A percentile compares a stretch with the other conserved stretches of the same genome.
These are phyloP conservation scores for Fusarium staphyleae DNA, from an alignment of 2,329 filamentous ascomycete genomes.

Conservation along the genomic window DNA sequence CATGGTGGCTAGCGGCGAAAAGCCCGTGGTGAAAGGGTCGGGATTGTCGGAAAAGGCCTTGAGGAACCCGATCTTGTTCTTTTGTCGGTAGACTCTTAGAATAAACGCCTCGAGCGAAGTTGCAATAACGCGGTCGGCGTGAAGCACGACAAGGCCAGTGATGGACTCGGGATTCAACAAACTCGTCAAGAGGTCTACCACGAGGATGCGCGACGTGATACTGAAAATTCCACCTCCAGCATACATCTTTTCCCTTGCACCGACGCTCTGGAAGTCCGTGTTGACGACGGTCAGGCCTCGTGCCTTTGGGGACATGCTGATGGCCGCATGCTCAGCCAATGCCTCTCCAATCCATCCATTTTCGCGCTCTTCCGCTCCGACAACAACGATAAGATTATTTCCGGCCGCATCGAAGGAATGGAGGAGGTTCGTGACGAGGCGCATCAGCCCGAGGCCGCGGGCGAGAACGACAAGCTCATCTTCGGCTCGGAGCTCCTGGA, in stretches of 20 bases:
- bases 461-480: slow-evolving; percentile 95
- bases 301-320: slow-evolving; percentile 82
- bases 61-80: slow-evolving; percentile 91
- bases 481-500: slow-evolving; percentile 85
- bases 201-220: slow-evolving; percentile 92
- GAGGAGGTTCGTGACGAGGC: slow-evolving; percentile 92
- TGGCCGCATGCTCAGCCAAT: slow-evolving; percentile 90
- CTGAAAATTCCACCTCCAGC: slow-evolving; percentile 88
- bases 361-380: slow-evolving; percentile 90
- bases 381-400: slow-evolving; percentile 87
- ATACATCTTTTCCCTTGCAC: slow-evolving; percentile 90
- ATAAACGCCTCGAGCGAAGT: slow-evolving; percentile 96
- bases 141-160: slow-evolving; percentile 85
- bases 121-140: slow-evolving; percentile 85
- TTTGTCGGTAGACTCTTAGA: slow-evolving; percentile 88
- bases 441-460: slow-evolving; percentile 88
- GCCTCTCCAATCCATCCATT: slow-evolving; percentile 98
- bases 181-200: slow-evolving; percentile 89
- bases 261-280: slow-evolving; percentile 89
- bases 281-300: slow-evolving; percentile 91
- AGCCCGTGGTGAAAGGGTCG: slow-evolving; percentile 87
- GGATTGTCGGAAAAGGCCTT: slow-evolving; percentile 97
- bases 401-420: slow-evolving; percentile 97
- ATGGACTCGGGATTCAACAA: slow-evolving; percentile 83
- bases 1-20: slow-evolving; percentile 86